Conservation (phyloP, 352 stramenopile species). For the Globisporangium ultimum region DNA sequence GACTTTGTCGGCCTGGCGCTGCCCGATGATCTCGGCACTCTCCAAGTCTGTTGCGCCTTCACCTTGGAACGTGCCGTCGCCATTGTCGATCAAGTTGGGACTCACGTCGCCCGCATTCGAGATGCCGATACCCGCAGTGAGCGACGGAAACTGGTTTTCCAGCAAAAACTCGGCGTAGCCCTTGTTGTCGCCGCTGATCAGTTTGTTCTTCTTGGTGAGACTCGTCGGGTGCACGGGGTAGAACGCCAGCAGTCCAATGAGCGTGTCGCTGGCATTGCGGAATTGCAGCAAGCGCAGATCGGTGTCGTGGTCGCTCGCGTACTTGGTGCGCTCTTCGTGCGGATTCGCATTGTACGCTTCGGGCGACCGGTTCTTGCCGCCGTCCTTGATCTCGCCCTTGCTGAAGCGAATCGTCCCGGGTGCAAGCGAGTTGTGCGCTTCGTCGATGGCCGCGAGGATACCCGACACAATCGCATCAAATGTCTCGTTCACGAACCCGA, state of each 20-base stretch:
- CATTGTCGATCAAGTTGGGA: conserved; percentile 40
- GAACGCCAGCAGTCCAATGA: conserved; percentile 60
- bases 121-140: conserved; percentile 31
- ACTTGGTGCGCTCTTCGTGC: conserved; percentile 39
- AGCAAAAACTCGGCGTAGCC: conserved; percentile 39
- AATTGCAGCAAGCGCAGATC: conserved; percentile 66
- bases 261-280: conserved; percentile 19
- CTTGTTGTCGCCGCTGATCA: conserved; percentile 82
- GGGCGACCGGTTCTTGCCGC: conserved; percentile 64
- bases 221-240: conserved; percentile 72
- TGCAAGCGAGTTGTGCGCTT: conserved; percentile 47
- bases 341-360: conserved; percentile 71
- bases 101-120: conserved; percentile 39
- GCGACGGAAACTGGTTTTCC: conserved; percentile 22
- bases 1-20: conserved; percentile 27
- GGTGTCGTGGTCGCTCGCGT: conserved; percentile 59
- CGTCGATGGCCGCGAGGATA: conserved; percentile 50
- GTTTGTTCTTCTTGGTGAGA: conserved; percentile 60
- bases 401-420: conserved; percentile 34
- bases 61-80: conserved; percentile 32
- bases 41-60: conserved; percentile 29
- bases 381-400: conserved; percentile 22
- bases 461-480: conserved; percentile 61
- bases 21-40: conserved; percentile 37
- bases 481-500: conserved; percentile 38